Percentiles rank a stretch among this genome's conserved stretches.
Evolutionary conservation across 306 rosid genomes (phyloP).

Genomic region (Benincasa hispida): DNA sequence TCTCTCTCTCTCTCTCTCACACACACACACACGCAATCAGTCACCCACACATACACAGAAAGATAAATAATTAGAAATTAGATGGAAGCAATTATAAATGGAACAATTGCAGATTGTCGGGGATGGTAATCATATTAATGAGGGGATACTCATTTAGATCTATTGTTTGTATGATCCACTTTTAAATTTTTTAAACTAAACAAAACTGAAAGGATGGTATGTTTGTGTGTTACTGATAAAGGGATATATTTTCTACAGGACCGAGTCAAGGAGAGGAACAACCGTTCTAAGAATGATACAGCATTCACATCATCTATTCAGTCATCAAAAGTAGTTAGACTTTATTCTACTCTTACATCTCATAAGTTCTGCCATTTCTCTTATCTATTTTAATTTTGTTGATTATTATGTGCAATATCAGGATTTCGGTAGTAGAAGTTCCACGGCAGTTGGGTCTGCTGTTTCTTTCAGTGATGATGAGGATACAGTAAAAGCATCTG

Average conservation of each 20-base stretch:
- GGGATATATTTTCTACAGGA: conserved; percentile 31
- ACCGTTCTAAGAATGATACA: conserved; percentile 31
- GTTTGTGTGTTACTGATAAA: not conserved
- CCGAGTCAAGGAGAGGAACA: conserved; percentile 71
- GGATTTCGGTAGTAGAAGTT: conserved; percentile 49
- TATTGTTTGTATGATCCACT: not conserved
- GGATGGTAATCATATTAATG: not conserved
- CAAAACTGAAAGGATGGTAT: not conserved
- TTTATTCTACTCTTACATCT: conserved; percentile 14
- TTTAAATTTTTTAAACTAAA: too few species aligned
- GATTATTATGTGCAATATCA: conserved; percentile 7
- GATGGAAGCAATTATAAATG: not conserved
- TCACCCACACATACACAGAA: not conserved
- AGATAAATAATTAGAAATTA: not conserved
- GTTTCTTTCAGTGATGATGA: conserved; percentile 90
- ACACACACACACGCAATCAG: not conserved
- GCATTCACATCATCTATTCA: conserved; percentile 34
- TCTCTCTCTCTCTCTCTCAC: not conserved
- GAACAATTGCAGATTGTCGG: conserved; percentile 3
- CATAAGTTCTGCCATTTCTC: not conserved
- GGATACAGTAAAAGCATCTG: conserved; percentile 41
- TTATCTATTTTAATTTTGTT: not conserved
- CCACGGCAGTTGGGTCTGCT: conserved; percentile 48
- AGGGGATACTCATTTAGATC: not conserved
- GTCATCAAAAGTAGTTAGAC: conserved; percentile 39